A percentile compares a stretch with the other conserved stretches of the same genome.
These are phyloP conservation scores for Podospora pseudopauciseta DNA, from an alignment of 495 filamentous ascomycete species.

Conservation along the genomic window DNA sequence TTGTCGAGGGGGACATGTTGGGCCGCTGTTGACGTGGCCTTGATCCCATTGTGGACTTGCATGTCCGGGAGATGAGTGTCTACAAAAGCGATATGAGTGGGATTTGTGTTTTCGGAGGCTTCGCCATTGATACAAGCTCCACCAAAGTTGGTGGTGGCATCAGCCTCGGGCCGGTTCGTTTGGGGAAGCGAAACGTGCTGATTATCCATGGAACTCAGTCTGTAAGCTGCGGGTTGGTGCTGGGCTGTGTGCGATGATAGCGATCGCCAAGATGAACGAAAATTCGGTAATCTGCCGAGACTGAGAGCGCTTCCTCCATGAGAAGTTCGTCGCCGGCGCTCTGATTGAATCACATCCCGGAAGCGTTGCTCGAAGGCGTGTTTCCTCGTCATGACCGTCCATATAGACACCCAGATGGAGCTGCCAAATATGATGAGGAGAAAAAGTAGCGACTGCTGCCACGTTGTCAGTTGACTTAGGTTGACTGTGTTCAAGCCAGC, in stretches of 20 bases:
- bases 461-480: constrained; percentile 66
- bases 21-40: constrained; percentile 11
- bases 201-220: background rate
- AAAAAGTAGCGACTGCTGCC: constrained; percentile 76
- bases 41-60: background rate
- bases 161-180: no score
- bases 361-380: constrained; percentile 68
- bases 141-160: background rate
- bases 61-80: constrained; percentile 15
- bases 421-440: constrained; percentile 68
- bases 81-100: constrained; percentile 28
- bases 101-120: background rate
- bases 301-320: constrained; percentile 10
- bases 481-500: constrained; percentile 70
- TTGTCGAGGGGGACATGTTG: background rate
- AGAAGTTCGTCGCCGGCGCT: constrained; percentile 33
- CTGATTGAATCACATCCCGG: constrained; percentile 52
- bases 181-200: background rate
- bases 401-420: constrained; percentile 61
- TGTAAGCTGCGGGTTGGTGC: background rate
- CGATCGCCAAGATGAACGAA: constrained; percentile 18
- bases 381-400: constrained; percentile 62
- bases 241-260: constrained; percentile 3
- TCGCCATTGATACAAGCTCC: background rate
- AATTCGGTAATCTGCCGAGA: constrained; percentile 13